Evolutionary conservation across 2,329 filamentous ascomycete genomes (phyloP), one percentile per base, ranked within the genome.

Genomic region (Chaetomiaceae sp.): DNA sequence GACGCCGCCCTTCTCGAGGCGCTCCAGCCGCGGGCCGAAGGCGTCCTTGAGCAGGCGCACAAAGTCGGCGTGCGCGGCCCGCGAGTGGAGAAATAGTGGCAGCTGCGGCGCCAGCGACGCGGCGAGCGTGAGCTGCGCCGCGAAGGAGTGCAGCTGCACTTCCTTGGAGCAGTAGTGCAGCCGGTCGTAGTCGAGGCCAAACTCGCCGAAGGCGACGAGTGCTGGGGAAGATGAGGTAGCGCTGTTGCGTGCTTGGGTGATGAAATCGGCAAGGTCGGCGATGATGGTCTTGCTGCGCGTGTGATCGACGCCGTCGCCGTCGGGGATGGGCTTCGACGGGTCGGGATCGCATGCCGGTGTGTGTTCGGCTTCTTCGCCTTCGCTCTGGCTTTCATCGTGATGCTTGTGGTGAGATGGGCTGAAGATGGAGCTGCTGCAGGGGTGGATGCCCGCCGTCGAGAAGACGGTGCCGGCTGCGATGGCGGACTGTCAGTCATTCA

Each of bases 121-220:
- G 0, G 87, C 89, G 3, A 97, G 73, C 47, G 84, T 78, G 4
- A 97, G 76, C 64, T 98, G 93, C 6, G 78, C 77, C 34, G 83
- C 80, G 63, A 98, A 98, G 50, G 88, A 89, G 60, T 88, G 84
- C 24, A 90, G 72, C 65, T 98, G 93, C 14, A 84, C 78, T 19
- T 83, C 81, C 59, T 83, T 86, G 32, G 83, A 79, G 60, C 86
- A 89, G 59, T 90, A 83, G 58, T 88, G 86, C 29, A 98, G 71
- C 2, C 93, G 81, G 68, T 98, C 93, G 62, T 97, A 98, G 68
- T 98, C 93, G 4, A 98, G 83, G 2, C 93, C 93, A 52, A 98
- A 88, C 67, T 98, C 93, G 39, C 93, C 93, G 63, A 96, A 89
- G 6, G 93, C 91, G 1, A 88, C 83, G 33, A 86, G 74, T 0